Percentiles rank a stretch among this genome's conserved stretches.
These are phyloP conservation scores for Firmiana major DNA, from an alignment of 345 rosid species.

Conservation along the genomic window DNA sequence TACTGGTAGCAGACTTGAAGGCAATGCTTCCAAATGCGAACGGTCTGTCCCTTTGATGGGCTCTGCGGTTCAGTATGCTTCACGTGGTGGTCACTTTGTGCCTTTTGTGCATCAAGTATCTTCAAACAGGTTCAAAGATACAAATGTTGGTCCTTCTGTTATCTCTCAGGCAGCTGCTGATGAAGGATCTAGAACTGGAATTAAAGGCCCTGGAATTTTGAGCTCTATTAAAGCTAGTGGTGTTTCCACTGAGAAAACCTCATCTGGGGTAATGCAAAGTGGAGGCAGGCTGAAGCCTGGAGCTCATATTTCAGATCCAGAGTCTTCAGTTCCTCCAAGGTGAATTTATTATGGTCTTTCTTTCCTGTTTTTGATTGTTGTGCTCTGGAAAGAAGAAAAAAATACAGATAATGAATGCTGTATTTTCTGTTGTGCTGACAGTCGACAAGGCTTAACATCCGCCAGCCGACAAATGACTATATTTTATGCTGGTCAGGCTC, in stretches of 20 bases:
- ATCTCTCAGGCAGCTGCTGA: conserved; percentile 85
- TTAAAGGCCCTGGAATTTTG: conserved; percentile 64
- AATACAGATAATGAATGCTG: neutral
- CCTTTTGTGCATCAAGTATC: conserved; percentile 61
- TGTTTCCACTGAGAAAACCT: conserved; percentile 37
- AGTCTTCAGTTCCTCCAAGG: conserved; percentile 60
- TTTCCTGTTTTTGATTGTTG: conserved; percentile 1
- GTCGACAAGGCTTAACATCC: conserved; percentile 54
- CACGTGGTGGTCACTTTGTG: conserved; percentile 57
- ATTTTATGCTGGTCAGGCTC: conserved; percentile 98
- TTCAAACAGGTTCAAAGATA: conserved; percentile 68
- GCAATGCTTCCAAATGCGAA: conserved; percentile 48
- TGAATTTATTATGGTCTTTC: conserved; percentile 27
- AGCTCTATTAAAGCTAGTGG: conserved; percentile 42
- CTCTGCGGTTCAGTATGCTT: conserved; percentile 47
- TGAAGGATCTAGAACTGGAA: conserved; percentile 99
- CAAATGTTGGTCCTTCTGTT: conserved; percentile 46
- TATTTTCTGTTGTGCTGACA: conserved; percentile 27
- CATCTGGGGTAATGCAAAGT: conserved; percentile 37
- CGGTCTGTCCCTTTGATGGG: conserved; percentile 39
- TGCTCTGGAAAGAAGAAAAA: neutral
- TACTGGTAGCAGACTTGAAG: conserved; percentile 40
- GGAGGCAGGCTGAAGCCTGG: conserved; percentile 42
- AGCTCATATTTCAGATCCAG: conserved; percentile 41
- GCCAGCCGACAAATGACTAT: conserved; percentile 85